Evolutionary conservation across 208 protist genomes (phyloP).

Genomic region (Crithidia expoeki): DNA sequence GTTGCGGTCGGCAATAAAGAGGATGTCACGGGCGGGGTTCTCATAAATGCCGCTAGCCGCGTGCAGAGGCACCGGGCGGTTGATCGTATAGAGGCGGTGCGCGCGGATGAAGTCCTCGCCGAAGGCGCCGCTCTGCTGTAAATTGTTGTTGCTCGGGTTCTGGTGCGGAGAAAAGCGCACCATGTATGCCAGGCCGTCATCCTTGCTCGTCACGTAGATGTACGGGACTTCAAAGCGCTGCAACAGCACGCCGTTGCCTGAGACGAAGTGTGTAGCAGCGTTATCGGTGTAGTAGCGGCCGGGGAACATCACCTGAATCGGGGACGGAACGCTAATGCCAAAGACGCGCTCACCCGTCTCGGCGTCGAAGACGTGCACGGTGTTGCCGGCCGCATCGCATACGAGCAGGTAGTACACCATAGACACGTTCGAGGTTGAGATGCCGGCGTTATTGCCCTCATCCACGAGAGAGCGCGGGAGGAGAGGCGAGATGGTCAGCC

Average conservation of each 20-base stretch:
- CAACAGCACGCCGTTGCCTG: slow-evolving; percentile 15
- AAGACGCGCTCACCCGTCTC: slow-evolving; percentile 76
- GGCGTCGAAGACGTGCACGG: slow-evolving; percentile 77
- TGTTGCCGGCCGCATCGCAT: slow-evolving; percentile 74
- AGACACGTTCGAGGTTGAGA: slow-evolving; percentile 38
- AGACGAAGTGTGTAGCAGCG: slow-evolving; percentile 12
- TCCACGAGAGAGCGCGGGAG: slow-evolving; percentile 77
- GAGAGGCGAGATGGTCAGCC: slow-evolving; percentile 74
- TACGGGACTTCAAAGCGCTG: slow-evolving; percentile 61
- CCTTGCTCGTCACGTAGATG: slow-evolving; percentile 90
- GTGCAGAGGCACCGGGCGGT: slow-evolving; percentile 42
- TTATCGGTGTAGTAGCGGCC: slow-evolving; percentile 38
- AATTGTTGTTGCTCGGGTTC: slow-evolving; percentile 23
- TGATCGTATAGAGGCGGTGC: slow-evolving; percentile 54
- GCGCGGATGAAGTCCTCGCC: slow-evolving; percentile 39
- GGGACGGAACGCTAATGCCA: slow-evolving; percentile 69
- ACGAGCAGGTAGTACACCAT: slow-evolving; percentile 80
- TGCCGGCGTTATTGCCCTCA: slow-evolving; percentile 50
- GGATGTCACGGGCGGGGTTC: slow-evolving; percentile 69
- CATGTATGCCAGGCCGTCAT: slow-evolving; percentile 84
- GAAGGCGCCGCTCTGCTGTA: slow-evolving; percentile 32
- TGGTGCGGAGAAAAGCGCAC: slow-evolving; percentile 59
- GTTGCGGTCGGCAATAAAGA: slow-evolving; percentile 81
- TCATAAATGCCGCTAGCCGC: slow-evolving; percentile 86
- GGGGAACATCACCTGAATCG: slow-evolving; percentile 87